Percentiles rank a stretch among this genome's conserved stretches.
Evolutionary conservation across 768 basidiomycete genomes (phyloP).

Genomic region (Hericium erinaceus): DNA sequence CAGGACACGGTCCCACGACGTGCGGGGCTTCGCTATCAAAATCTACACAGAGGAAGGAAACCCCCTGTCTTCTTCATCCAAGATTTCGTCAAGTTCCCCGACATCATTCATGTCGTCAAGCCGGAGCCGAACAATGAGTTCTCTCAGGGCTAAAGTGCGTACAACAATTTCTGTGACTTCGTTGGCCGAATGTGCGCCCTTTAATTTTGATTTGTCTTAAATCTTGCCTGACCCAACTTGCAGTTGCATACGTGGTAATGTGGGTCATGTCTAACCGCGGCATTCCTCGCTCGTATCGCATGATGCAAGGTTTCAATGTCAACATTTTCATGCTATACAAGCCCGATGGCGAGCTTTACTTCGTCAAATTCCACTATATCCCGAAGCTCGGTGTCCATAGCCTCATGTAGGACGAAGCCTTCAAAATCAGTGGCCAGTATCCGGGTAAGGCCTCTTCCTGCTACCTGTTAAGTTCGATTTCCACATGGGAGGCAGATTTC

Average conservation of each 20-base stretch:
- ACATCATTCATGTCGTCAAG: slow-evolving; percentile 76
- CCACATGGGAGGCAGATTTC: slow-evolving; percentile 27
- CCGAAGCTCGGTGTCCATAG: slow-evolving; percentile 79
- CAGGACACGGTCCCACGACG: slow-evolving; percentile 71
- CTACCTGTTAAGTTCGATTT: neutral
- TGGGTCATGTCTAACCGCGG: slow-evolving; percentile 83
- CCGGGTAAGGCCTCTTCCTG: slow-evolving; percentile 37
- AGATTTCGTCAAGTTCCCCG: slow-evolving; percentile 78
- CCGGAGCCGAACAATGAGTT: slow-evolving; percentile 82
- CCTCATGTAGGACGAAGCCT: slow-evolving; percentile 81
- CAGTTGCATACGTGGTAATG: slow-evolving; percentile 65
- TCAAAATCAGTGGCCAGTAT: slow-evolving; percentile 77
- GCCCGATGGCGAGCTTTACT: slow-evolving; percentile 52
- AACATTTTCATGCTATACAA: slow-evolving; percentile 79
- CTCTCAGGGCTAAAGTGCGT: slow-evolving; percentile 56
- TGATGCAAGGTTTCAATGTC: slow-evolving; percentile 87
- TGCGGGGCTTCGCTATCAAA: slow-evolving; percentile 78
- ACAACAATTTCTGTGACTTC: slow-evolving; percentile 89
- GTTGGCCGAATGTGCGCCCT: slow-evolving; percentile 47
- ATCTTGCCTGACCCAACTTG: slow-evolving; percentile 1
- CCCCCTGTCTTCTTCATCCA: slow-evolving; percentile 80
- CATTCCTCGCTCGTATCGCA: slow-evolving; percentile 77
- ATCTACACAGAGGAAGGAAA: slow-evolving; percentile 82
- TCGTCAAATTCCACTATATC: slow-evolving; percentile 85
- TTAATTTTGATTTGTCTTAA: neutral